Base-by-base conservation (phyloP, 305 asterid species). In the Monarda citriodora region DNA sequence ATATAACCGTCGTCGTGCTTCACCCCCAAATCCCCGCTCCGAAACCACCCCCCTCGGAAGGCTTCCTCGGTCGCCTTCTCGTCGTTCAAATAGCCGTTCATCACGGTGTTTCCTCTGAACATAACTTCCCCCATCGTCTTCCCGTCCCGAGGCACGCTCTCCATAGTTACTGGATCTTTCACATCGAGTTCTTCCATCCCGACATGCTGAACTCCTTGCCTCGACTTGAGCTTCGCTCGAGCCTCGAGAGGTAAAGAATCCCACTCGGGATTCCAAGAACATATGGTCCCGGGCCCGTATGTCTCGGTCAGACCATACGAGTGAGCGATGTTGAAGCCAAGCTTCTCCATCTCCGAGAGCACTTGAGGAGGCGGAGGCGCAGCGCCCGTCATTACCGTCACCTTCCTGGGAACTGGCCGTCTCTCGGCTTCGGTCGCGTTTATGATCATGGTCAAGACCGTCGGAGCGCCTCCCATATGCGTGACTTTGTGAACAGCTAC, bases 241-340 rank as follows among this genome's bases (percentile, higher is more conserved):
- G 41, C 79, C 7, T 79, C 76, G 0, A 58, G 81, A 14, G 94
- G 79, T 29, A 89, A 58, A 0, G 74, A 46, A 63, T 77, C 58
- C 97, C 96, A 87, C 76, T 89, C 92, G 3, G 96, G 95, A 49
- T 87, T 87, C 95, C 96, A 87, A 0, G 82, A n/a, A 57, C 96
- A 89, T 12, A 82, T 60, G 1, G 95, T 74, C 12, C 79, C 95
- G 0, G 95, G 91, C 7, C 95, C 96, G 20, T 84, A 86, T 0
- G 96, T 84, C 38, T 89, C 97, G 0, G 97, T 89, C 49, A 87
- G 72, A 21, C 96, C 96, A 20, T 87, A 87, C 0, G 85, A 58
- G 46, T 84, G 97, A 17, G 64, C 64, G 10, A 87, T 69, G 3
- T 17, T 57, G 75, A 86, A 89, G 22, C 93, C 96, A 4, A 83